Base-by-base conservation (phyloP, 2,329 filamentous ascomycete species). In the Thelonectria blattea region DNA sequence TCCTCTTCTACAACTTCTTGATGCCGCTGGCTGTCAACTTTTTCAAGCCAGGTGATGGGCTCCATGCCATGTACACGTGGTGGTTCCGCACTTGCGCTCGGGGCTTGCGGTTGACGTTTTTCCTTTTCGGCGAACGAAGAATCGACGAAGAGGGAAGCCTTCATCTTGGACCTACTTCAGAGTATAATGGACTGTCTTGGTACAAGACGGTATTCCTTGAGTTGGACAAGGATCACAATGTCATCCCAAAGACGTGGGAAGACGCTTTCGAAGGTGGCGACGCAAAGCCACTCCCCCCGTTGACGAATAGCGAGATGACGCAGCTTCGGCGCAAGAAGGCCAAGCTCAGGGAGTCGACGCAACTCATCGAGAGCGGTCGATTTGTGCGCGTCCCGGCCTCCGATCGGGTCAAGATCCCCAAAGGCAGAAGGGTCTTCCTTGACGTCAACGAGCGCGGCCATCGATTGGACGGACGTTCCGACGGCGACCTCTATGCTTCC, bases 1-100 rank as follows among this genome's bases (percentile, higher is more conserved):
- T 99, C 2, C 81, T 99, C 15, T 95, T 98, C 74, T 99, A 97
- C 83, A 98, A 98, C 76, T 96, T 97, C 74, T 80, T 97, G 48
- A 95, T 97, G 82, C 95, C 95, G 0, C 79, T 97, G 50, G 88
- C 93, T 12, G 87, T 98, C 67, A 90, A 87, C 68, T 88, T 92
- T 68, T 89, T 97, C 76, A 91, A 91, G 72, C 93, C 94, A 2
- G 92, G 91, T 52, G 91, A 96, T 71, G 90, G 87, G 1, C 80
- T 99, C 3, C 91, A 96, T 68, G 81, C 84, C 56, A 89, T 97
- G 82, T 99, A 97, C 74, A 89, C 88, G 8, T 98, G 94, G 94
- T 99, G 95, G 92, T 97, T 99, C 79, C 89, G 90, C 67, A 88
- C 86, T 68, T 97, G 93, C 73, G 95, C 93, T 12, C 85, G 91